These are phyloP conservation scores for Cyberlindnera lachancei DNA, from an alignment of 805 yeast species.

Conservation along the genomic window DNA sequence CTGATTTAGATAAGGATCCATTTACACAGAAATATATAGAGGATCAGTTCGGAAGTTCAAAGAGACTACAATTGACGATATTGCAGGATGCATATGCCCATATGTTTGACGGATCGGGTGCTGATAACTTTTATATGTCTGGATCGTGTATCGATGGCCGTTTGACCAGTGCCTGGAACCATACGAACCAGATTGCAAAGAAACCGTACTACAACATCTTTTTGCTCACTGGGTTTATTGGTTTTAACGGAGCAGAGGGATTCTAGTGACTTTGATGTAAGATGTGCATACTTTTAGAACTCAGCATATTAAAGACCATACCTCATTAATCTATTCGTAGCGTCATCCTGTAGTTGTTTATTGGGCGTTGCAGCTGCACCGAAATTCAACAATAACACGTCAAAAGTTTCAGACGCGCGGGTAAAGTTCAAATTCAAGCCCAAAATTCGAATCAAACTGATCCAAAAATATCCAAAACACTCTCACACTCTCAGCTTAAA, in stretches of 20 bases:
- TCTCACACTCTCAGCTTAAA: too few species aligned
- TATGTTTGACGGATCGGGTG: slow-evolving; percentile 72
- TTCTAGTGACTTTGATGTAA: slow-evolving; percentile 30
- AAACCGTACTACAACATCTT: slow-evolving; percentile 58
- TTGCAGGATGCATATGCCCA: slow-evolving; percentile 35
- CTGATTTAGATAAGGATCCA: slow-evolving; percentile 42
- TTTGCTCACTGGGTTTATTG: slow-evolving; percentile 61
- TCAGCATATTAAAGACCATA: too few species aligned
- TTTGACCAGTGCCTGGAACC: slow-evolving; percentile 76
- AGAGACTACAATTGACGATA: slow-evolving; percentile 41
- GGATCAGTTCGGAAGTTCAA: slow-evolving; percentile 49
- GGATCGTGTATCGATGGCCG: slow-evolving; percentile 84
- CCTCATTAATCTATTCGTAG: too few species aligned
- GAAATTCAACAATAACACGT: too few species aligned
- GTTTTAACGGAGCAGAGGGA: slow-evolving; percentile 69
- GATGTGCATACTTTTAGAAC: too few species aligned
- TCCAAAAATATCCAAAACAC: too few species aligned
- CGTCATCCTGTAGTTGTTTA: too few species aligned
- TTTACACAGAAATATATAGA: slow-evolving; percentile 42
- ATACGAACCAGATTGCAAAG: slow-evolving; percentile 64
- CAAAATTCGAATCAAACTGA: too few species aligned
- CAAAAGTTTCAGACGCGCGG: too few species aligned
- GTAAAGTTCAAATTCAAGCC: too few species aligned
- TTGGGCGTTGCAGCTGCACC: too few species aligned
- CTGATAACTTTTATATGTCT: slow-evolving; percentile 75